Conservation (phyloP, 2,329 filamentous ascomycete species). For the Clonostachys rosea region DNA sequence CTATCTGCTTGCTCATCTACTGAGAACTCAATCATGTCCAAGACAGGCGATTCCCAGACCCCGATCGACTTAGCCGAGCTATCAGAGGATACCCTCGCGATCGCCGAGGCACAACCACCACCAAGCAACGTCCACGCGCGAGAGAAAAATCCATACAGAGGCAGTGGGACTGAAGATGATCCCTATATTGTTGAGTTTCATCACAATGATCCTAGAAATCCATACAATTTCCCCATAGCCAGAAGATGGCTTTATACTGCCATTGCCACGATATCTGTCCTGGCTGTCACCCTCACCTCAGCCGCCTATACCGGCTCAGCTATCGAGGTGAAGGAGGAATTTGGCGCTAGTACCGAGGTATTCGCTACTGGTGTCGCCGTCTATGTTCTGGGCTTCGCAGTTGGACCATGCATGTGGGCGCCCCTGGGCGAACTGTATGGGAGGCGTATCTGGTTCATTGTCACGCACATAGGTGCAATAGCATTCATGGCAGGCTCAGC, state of each 20-base stretch:
- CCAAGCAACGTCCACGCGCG: too few relatives aligned
- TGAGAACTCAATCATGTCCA: too few relatives aligned
- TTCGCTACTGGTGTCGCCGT: constrained; percentile 6
- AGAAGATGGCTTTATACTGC: constrained; percentile 62
- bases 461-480: constrained; percentile 31
- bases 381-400: too few relatives aligned
- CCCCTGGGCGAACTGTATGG: too few relatives aligned
- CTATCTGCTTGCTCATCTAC: too few relatives aligned
- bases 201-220: constrained; percentile 58
- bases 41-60: too few relatives aligned
- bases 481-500: constrained; percentile 56
- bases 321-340: neutral
- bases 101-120: too few relatives aligned
- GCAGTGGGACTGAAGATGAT: constrained; percentile 55
- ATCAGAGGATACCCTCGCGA: too few relatives aligned
- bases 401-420: too few relatives aligned
- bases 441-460: constrained; percentile 1
- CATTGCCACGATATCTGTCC: constrained; percentile 54
- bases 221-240: constrained; percentile 45
- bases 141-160: constrained; percentile 28
- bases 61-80: too few relatives aligned
- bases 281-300: constrained; percentile 61
- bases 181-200: constrained; percentile 63
- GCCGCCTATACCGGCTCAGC: constrained; percentile 48
- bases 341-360: constrained; percentile 5